Base-by-base conservation (phyloP, 2,329 filamentous ascomycete genomes). In the Fusarium globosum region DNA sequence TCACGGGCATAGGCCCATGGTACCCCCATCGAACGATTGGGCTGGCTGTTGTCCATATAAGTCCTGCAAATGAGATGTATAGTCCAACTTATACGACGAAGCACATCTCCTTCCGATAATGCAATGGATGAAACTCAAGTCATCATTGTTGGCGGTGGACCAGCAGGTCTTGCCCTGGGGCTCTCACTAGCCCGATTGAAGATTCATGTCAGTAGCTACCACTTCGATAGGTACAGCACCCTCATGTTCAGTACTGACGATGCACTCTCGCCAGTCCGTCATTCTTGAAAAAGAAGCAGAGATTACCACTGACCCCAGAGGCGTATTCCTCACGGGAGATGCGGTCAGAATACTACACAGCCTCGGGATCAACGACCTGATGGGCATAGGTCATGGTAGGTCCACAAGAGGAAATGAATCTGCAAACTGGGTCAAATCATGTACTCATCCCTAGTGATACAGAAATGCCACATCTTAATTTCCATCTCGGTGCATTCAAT, bases 41-140 rank as follows among this genome's bases (percentile, higher is more conserved):
- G 21, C 46, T 21, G 14, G 15, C 7, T 33, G 11, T 21, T 21
- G 14, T 16, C 28, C 46, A 51, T 51, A 51, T 51, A 51, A 51
- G 16, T 35, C 21, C 30, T 20, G 11, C 13, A 10, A 23, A 14
- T 23, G n/a, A 18, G 15, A 14, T 33, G 30, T 5, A 15, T 20
- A 10, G n/a, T 20, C 20, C 12, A 18, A 10, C 15, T 10, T 10
- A 30, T 2, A 21, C 28, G 4, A 30, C 6, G 5, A 12, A 11
- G 1, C 12, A 2, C 3, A 38, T 23, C 5, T 26, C 16, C 5
- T 7, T 20, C 4, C 9, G 13, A 5, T 4, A 28, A 2, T 3
- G 16, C 8, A 4, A 53, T 53, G 35, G 36, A 55, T 7, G 28
- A 26, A 21, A 57, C 53, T 4, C 53, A 57, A 21, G n/a, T 57